These are phyloP conservation scores for Sequoia sempervirens DNA, from an alignment of 75 land plant species.

Conservation along the genomic window DNA sequence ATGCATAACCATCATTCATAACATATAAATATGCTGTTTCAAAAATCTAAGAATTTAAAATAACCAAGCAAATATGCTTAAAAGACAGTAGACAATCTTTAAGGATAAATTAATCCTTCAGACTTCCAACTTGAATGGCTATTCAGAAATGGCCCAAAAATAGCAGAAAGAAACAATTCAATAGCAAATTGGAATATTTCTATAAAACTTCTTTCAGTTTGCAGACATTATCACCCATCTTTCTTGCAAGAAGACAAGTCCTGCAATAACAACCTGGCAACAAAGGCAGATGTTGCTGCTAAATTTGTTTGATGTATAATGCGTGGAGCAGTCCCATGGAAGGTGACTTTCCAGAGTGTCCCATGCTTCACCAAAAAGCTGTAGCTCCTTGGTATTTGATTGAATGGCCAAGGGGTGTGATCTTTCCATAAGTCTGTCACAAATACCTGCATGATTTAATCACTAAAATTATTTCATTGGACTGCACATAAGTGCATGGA, in stretches of 20 bases:
- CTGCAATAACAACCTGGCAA: slow-evolving; percentile 65
- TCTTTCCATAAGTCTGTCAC: slow-evolving; percentile 92
- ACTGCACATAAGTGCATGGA: neutral
- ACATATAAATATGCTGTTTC: neutral
- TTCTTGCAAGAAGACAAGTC: neutral
- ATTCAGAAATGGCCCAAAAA: neutral
- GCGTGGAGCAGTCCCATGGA: slow-evolving; percentile 81
- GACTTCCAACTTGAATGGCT: neutral
- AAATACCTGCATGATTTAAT: slow-evolving; percentile 53
- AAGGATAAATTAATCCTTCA: neutral
- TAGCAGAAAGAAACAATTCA: neutral
- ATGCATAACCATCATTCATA: neutral
- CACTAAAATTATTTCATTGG: neutral
- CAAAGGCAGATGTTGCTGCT: slow-evolving; percentile 86
- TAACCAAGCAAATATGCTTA: neutral
- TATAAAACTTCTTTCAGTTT: neutral
- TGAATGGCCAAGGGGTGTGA: slow-evolving; percentile 99
- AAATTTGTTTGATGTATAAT: slow-evolving; percentile 86
- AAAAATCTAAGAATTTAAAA: neutral
- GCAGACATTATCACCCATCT: neutral
- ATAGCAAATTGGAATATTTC: neutral
- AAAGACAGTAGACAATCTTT: neutral
- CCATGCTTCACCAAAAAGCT: slow-evolving; percentile 94
- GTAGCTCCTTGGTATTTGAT: slow-evolving; percentile 90
- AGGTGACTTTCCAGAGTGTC: slow-evolving; percentile 89